Evolutionary conservation across 2,329 filamentous ascomycete species (phyloP).

Genomic region (Calonectria montana): DNA sequence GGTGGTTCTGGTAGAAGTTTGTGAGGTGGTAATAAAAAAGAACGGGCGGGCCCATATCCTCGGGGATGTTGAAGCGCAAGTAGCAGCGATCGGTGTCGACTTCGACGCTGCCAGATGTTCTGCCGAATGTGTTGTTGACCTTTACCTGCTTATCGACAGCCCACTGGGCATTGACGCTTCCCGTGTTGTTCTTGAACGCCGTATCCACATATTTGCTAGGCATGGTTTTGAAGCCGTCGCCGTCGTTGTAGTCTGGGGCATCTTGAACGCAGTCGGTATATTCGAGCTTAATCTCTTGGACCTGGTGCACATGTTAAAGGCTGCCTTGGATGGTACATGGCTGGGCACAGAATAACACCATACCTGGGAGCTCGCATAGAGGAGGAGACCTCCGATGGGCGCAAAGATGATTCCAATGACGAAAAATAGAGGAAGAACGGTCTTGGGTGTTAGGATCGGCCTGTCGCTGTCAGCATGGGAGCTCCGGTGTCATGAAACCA

Average conservation of each 20-base stretch:
- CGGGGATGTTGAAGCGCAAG: constrained; percentile 82
- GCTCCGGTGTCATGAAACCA: neutral
- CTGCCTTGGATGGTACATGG: neutral
- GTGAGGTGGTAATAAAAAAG: constrained; percentile 95
- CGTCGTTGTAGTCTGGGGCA: constrained; percentile 56
- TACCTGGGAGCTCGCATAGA: constrained; percentile 88
- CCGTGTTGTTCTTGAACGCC: constrained; percentile 75
- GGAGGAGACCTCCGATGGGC: constrained; percentile 86
- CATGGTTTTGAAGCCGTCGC: constrained; percentile 60
- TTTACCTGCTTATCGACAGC: constrained; percentile 52
- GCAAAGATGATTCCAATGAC: constrained; percentile 91
- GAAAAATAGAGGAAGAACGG: constrained; percentile 91
- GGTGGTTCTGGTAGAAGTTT: constrained; percentile 99
- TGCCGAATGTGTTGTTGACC: constrained; percentile 44
- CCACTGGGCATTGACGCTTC: constrained; percentile 56
- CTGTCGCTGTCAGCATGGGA: constrained; percentile 62
- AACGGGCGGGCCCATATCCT: constrained; percentile 83
- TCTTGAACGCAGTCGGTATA: constrained; percentile 81
- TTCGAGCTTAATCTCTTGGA: constrained; percentile 91
- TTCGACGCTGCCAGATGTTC: constrained; percentile 36
- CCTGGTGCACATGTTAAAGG: constrained; percentile 60
- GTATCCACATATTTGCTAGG: constrained; percentile 68
- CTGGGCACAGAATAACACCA: constrained; percentile 32
- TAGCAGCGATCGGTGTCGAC: constrained; percentile 69
- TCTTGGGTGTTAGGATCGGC: constrained; percentile 95